phyloP scores from a whole-genome alignment of 2,329 filamentous ascomycete genomes.

The Botrytis hyacinthi region DNA sequence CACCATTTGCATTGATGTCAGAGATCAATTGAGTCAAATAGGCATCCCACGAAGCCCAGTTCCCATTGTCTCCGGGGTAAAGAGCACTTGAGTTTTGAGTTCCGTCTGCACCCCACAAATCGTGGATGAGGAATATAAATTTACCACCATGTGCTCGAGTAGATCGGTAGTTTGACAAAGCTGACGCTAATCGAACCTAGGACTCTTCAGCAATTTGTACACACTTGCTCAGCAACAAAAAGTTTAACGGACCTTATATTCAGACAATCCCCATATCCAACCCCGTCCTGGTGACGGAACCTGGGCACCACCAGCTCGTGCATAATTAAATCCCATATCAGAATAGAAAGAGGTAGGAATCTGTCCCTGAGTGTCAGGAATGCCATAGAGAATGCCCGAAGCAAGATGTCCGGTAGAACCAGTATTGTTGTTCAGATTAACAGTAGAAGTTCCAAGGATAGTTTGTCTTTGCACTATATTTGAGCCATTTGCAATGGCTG shows the following conservation, averaged over 20 bases:
- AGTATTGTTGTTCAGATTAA: conserved; percentile 35
- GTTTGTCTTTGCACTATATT: background rate
- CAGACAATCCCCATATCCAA: conserved; percentile 41
- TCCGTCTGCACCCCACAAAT: conserved; percentile 50
- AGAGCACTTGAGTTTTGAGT: conserved; percentile 39
- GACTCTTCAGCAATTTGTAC: background rate
- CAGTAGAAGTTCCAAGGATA: conserved; percentile 21
- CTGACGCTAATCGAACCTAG: conserved; percentile 43
- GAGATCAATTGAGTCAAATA: conserved; percentile 44
- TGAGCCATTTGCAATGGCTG: background rate
- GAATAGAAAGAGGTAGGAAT: conserved; percentile 43
- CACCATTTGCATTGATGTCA: conserved; percentile 42
- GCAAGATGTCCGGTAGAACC: conserved; percentile 40
- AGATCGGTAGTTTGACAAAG: conserved; percentile 47
- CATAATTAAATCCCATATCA: conserved; percentile 43
- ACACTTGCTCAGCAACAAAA: background rate
- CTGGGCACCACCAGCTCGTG: conserved; percentile 44
- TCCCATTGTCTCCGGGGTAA: conserved; percentile 50
- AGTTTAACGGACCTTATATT: conserved; percentile 31
- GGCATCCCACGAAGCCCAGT: conserved; percentile 47
- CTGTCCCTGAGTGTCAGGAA: conserved; percentile 41
- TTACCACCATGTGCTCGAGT: conserved; percentile 43
- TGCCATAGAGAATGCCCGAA: conserved; percentile 45
- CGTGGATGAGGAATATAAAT: conserved; percentile 48
- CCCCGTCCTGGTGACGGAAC: conserved; percentile 37